Base-by-base conservation (phyloP, 2,329 filamentous ascomycete genomes). In the Chlorencoelia australis region DNA sequence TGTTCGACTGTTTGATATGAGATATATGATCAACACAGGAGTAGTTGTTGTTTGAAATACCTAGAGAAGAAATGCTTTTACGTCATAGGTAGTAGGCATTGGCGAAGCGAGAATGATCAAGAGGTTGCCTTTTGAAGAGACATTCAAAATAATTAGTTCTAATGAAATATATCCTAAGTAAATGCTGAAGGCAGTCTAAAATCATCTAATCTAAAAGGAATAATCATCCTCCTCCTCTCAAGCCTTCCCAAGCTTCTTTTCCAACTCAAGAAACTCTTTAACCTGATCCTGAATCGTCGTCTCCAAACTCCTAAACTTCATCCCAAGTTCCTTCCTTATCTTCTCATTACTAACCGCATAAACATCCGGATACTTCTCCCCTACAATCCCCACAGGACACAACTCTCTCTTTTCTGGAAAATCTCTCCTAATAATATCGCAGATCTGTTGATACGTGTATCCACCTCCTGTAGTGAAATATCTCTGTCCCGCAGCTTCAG, bases 391-490 rank as follows among this genome's bases (percentile, higher is more conserved):
- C 16, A 58, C 60, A 0, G 71, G 71, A 40, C 73, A 49, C 36
- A 58, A 48, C 4, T 59, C 61, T 43, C 62, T 63, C 47, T 69
- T 63, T 47, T 73, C 58, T 0, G 71, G 71, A 42, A 73, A 73
- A 35, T 66, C 55, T 43, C 67, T 66, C 34, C 63, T 59, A 29
- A 81, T 65, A 28, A 73, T 61, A 37, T 74, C 64, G 1, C 65
- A 67, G 19, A 79, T 66, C 48, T 68, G 60, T 50, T 70, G 68
- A 54, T 79, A 80, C 26, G 65, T 69, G 50, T 75, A 82, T 45
- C 68, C 61, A 1, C 68, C 69, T 1, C 66, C 67, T 0, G 75
- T 68, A 21, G 75, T 51, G 50, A 80, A 74, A 59, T 79, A 82
- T 5, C 79, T 66, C 53, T 77, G 67, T 18, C 67, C 65, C 0